phyloP scores from a whole-genome alignment of 2,329 filamentous ascomycete genomes.

The Ascochyta rabiei region DNA sequence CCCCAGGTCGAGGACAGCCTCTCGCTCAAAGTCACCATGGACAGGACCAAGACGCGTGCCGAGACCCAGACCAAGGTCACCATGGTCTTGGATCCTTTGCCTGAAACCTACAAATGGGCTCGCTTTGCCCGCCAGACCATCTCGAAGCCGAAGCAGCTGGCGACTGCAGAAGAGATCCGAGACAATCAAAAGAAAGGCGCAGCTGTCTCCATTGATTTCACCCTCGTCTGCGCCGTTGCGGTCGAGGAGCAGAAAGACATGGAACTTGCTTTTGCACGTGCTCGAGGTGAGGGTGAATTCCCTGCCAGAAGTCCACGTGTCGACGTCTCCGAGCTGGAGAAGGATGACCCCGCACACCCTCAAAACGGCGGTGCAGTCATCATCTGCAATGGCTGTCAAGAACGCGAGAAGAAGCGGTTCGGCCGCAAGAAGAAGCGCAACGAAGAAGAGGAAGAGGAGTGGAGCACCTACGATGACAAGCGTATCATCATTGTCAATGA shows the following conservation, averaged over 20 bases:
- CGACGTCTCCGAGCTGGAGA: constrained; percentile 53
- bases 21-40: constrained; percentile 30
- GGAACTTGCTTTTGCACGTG: constrained; percentile 69
- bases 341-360: constrained; percentile 72
- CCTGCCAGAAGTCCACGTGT: constrained; percentile 45
- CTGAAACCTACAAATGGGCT: constrained; percentile 75
- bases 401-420: constrained; percentile 86
- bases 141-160: constrained; percentile 88
- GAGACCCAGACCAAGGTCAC: constrained; percentile 95
- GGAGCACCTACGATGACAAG: constrained; percentile 60
- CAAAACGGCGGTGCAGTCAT: constrained; percentile 91
- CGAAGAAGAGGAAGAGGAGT: constrained; percentile 83
- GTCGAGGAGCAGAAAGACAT: constrained; percentile 75
- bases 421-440: constrained; percentile 93
- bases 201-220: constrained; percentile 33
- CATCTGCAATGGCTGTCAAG: constrained; percentile 91
- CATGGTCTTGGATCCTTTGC: constrained; percentile 77
- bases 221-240: constrained; percentile 85
- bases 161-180: constrained; percentile 73
- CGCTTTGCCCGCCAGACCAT: constrained; percentile 90
- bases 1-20: constrained; percentile 31
- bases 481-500: constrained; percentile 50
- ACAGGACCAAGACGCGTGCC: constrained; percentile 77
- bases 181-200: constrained; percentile 73
- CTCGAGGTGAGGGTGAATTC: constrained; percentile 53